phyloP scores from a whole-genome alignment of 805 yeast genomes.

The Barnettozyma siamensis region DNA sequence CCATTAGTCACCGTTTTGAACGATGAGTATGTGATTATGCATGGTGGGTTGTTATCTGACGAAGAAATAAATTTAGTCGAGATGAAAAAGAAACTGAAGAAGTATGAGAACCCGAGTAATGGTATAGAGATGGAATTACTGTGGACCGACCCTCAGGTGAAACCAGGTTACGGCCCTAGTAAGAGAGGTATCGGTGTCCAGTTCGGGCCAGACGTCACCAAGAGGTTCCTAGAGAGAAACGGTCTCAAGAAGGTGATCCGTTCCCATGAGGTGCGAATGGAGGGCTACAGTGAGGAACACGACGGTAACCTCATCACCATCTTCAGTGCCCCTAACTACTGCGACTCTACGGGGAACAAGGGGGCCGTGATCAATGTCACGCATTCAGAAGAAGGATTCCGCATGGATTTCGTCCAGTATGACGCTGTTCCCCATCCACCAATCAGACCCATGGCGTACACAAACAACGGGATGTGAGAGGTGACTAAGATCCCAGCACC shows the following conservation, averaged over 20 bases:
- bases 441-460: constrained; percentile 91
- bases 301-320: constrained; percentile 83
- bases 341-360: constrained; percentile 84
- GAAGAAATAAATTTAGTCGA: constrained; percentile 69
- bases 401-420: constrained; percentile 56
- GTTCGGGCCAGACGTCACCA: constrained; percentile 94
- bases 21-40: constrained; percentile 78
- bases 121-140: constrained; percentile 94
- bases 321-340: constrained; percentile 97
- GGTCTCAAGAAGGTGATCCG: constrained; percentile 75
- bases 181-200: constrained; percentile 95
- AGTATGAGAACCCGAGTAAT: constrained; percentile 81
- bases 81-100: constrained; percentile 64
- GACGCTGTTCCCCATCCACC: constrained; percentile 87
- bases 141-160: constrained; percentile 94
- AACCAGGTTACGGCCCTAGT: constrained; percentile 75
- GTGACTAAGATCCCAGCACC: not conserved
- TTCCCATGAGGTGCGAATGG: constrained; percentile 93
- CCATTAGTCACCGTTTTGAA: constrained; percentile 85
- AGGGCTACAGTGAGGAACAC: constrained; percentile 86
- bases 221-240: constrained; percentile 66
- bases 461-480: constrained; percentile 29
- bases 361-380: constrained; percentile 85
- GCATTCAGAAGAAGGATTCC: constrained; percentile 26
- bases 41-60: constrained; percentile 89